These are phyloP conservation scores for Physcomitrium patens DNA, from an alignment of 225 moss, liverwort and hornwort species.

Conservation along the genomic window DNA sequence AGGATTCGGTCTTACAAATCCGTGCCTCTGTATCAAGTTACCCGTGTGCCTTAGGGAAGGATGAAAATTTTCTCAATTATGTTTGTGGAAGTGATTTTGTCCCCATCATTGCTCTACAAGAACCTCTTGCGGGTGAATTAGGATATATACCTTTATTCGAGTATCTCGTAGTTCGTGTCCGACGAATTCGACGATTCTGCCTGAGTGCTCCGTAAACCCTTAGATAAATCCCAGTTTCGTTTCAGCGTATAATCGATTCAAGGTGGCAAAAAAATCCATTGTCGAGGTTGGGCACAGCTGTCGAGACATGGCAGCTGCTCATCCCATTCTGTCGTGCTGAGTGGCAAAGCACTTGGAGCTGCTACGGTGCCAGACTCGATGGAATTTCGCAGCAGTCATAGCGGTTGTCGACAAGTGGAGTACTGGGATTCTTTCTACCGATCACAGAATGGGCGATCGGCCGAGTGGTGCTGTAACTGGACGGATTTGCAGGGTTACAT, in stretches of 20 bases:
- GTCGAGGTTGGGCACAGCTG: not conserved
- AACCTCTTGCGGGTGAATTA: too few species aligned
- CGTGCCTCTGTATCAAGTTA: too few species aligned
- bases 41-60: too few species aligned
- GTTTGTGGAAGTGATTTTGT: not conserved
- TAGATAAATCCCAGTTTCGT: not conserved
- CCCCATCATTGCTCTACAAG: too few species aligned
- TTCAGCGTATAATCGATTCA: not conserved
- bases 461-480: slow-evolving; percentile 89
- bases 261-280: not conserved
- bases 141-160: not conserved
- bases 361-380: slow-evolving; percentile 26
- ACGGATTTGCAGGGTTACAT: slow-evolving; percentile 62
- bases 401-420: slow-evolving; percentile 42
- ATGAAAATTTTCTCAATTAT: too few species aligned
- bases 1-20: too few species aligned
- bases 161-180: not conserved
- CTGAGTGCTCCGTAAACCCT: not conserved
- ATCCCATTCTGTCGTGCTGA: not conserved
- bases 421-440: slow-evolving; percentile 80
- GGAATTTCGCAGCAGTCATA: slow-evolving; percentile 37
- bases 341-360: not conserved
- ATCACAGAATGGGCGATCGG: slow-evolving; percentile 50
- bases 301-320: not conserved
- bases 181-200: not conserved